These are phyloP conservation scores for Ampelomyces quisqualis DNA, from an alignment of 2,329 filamentous ascomycete species.

Conservation along the genomic window DNA sequence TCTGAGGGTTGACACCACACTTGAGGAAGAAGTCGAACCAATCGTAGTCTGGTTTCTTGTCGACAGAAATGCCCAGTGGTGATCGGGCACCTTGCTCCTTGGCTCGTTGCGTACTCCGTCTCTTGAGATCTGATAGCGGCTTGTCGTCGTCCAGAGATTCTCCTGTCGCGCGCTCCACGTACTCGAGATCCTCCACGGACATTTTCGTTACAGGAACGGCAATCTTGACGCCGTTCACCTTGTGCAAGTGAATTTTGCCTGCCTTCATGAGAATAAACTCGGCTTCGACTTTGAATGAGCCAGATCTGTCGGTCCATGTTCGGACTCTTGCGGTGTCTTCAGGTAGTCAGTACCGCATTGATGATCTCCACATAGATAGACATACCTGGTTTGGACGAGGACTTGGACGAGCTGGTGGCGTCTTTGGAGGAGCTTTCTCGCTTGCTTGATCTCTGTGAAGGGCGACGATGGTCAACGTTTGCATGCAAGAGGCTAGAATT, in stretches of 20 bases:
- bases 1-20: slow-evolving; percentile 86
- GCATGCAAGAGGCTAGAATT: slow-evolving; percentile 73
- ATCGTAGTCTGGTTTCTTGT: slow-evolving; percentile 78
- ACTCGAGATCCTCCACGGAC: slow-evolving; percentile 92
- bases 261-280: slow-evolving; percentile 94
- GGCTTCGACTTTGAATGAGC: slow-evolving; percentile 95
- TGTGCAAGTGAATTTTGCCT: slow-evolving; percentile 96
- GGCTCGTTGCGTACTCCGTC: slow-evolving; percentile 48
- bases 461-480: slow-evolving; percentile 66
- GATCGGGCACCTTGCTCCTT: slow-evolving; percentile 54
- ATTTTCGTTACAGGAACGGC: slow-evolving; percentile 94
- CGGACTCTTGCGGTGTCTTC: slow-evolving; percentile 74
- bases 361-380: slow-evolving; percentile 15
- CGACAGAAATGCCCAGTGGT: slow-evolving; percentile 62
- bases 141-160: slow-evolving; percentile 89
- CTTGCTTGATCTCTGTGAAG: slow-evolving; percentile 69
- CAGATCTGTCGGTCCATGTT: slow-evolving; percentile 92
- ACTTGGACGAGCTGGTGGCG: slow-evolving; percentile 39
- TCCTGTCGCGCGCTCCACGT: slow-evolving; percentile 85
- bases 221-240: slow-evolving; percentile 97
- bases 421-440: slow-evolving; percentile 65
- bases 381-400: slow-evolving; percentile 72
- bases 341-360: slow-evolving; percentile 10
- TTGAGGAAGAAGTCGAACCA: slow-evolving; percentile 99
- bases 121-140: slow-evolving; percentile 78